A percentile compares a stretch with the other conserved stretches of the same genome.
Conservation (phyloP, 345 rosid species). For the Brassica cretica region DNA sequence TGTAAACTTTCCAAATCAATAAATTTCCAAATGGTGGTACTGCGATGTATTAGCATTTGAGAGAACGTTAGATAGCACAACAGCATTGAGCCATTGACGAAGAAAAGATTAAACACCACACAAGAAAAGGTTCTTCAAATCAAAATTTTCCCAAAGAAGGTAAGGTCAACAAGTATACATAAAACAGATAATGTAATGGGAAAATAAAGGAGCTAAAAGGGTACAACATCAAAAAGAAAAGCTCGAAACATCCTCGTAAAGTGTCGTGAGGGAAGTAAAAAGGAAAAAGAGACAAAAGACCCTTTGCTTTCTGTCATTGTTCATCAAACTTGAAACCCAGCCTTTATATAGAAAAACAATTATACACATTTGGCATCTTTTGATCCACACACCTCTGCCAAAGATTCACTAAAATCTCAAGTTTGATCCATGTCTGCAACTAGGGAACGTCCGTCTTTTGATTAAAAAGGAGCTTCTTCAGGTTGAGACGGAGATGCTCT, state of each 20-base stretch:
- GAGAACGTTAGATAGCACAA: background rate
- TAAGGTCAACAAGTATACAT: background rate
- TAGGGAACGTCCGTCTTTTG: constrained; percentile 17
- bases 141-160: constrained; percentile 7
- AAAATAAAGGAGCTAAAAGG: constrained; percentile 14
- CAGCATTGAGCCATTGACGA: background rate
- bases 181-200: constrained; percentile 4
- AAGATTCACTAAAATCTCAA: constrained; percentile 8
- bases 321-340: constrained; percentile 31
- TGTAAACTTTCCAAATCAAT: background rate
- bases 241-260: constrained; percentile 13
- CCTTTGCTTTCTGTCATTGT: constrained; percentile 14
- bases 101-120: background rate
- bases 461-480: constrained; percentile 9
- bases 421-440: constrained; percentile 20
- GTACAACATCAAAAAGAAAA: constrained; percentile 24
- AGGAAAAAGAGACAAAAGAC: constrained; percentile 6
- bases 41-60: background rate
- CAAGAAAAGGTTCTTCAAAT: constrained; percentile 6
- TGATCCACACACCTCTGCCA: constrained; percentile 22
- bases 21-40: background rate
- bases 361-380: constrained; percentile 41
- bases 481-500: constrained; percentile 51
- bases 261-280: constrained; percentile 11
- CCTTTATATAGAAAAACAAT: constrained; percentile 35